Base-by-base conservation (phyloP, 2,329 filamentous ascomycete genomes). In the Cryoendolithus antarcticus region DNA sequence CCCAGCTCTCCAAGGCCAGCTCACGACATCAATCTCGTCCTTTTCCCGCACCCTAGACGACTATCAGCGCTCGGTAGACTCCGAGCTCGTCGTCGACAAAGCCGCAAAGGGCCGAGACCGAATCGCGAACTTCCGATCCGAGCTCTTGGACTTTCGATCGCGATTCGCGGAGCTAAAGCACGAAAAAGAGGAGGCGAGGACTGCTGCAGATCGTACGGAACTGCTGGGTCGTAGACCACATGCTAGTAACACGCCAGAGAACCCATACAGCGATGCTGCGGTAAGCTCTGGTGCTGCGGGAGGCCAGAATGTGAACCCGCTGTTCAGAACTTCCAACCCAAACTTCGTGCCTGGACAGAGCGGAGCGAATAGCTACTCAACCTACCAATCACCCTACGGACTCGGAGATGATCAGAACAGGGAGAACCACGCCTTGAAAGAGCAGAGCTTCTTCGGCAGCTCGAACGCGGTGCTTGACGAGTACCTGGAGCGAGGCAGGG, bases 21-120 rank as follows among this genome's bases (percentile, higher is more conserved):
- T 86, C 47, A 80, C 81, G n/a, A 80, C 78, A 12, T 83, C 83
- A 9, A 66, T 93, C 24, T 78, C 82, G 32, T 77, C 86, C 43
- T 86, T 98, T 61, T 76, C 82, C 34, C 85, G 91, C 44, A 93
- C 86, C 1, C 72, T 98, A 48, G 88, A 95, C 64, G 88, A 95
- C 58, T 98, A 98, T 68, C 77, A 82, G 53, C 73, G 74, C 40
- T 76, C 93, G 24, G 82, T 88, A 1, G 83, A 84, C 48, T 83
- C 88, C 53, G 91, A 98, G 62, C 76, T 94, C 27, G 88, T 93
- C 41, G 74, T 82, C 4, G 81, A 84, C 43, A 98, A 96, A 64
- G 84, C 93, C 51, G 81, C 91, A 44, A 94, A 96, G 57, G 91
- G 89, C 1, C 71, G 77, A 47, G 86, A 93, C 57, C 77, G 91